Percentiles rank a stretch among this genome's conserved stretches.
These are phyloP conservation scores for Gliomastix tumulicola DNA, from an alignment of 2,329 filamentous ascomycete species.

Conservation along the genomic window DNA sequence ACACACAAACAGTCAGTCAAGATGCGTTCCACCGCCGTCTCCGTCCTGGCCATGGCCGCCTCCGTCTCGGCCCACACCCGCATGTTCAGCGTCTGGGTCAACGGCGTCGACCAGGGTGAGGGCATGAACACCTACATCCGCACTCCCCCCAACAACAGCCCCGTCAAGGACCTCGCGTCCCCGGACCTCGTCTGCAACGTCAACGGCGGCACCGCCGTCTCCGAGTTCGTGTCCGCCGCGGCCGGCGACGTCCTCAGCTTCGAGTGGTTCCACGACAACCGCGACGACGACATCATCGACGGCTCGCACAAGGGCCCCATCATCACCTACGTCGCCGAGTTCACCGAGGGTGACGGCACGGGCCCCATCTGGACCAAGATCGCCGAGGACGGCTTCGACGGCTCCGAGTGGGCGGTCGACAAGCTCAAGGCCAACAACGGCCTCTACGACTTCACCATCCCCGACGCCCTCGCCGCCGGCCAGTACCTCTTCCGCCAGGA, in stretches of 20 bases:
- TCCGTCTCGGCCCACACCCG: constrained; percentile 35
- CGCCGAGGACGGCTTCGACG: constrained; percentile 24
- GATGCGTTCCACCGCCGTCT: constrained; percentile 25
- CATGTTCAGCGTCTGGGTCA: constrained; percentile 39
- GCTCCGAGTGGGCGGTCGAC: constrained; percentile 33
- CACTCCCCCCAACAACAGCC: constrained; percentile 33
- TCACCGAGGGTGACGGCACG: constrained; percentile 31
- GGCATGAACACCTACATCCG: constrained; percentile 34
- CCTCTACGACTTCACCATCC: constrained; percentile 38
- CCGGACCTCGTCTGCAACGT: constrained; percentile 36
- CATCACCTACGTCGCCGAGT: constrained; percentile 43
- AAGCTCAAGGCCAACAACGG: constrained; percentile 41
- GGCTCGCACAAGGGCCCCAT: constrained; percentile 45
- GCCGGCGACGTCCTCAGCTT: constrained; percentile 39
- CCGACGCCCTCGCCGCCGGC: constrained; percentile 20
- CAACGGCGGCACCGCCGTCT: constrained; percentile 25
- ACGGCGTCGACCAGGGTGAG: constrained; percentile 34
- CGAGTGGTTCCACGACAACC: constrained; percentile 44
- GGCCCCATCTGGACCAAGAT: constrained; percentile 45
- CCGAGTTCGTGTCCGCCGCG: constrained; percentile 30
- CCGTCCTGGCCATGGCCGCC: constrained; percentile 27
- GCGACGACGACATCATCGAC: constrained; percentile 45
- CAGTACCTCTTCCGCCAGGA: constrained; percentile 42
- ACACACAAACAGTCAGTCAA: constrained; percentile 11
- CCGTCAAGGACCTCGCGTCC: constrained; percentile 34